Conservation (phyloP, 129 eudicot genomes). For the Centella asiatica region DNA sequence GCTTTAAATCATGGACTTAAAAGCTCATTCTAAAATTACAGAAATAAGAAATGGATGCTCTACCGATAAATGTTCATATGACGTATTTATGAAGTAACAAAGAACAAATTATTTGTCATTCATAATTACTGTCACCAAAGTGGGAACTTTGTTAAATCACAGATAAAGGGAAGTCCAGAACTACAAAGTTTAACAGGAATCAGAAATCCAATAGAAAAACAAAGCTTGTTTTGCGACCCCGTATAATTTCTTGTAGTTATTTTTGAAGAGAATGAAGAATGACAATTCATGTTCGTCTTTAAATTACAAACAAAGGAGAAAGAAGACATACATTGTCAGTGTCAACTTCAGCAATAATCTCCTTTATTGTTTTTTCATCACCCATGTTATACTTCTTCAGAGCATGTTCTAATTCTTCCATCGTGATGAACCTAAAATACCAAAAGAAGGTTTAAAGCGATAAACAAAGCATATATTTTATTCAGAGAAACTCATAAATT, state of each 20-base stretch:
- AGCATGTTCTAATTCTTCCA: slow-evolving; percentile 93
- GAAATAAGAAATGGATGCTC: no score
- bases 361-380: slow-evolving; percentile 84
- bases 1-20: no score
- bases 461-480: background rate
- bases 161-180: no score
- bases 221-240: no score
- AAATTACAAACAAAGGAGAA: background rate
- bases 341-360: slow-evolving; percentile 94
- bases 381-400: slow-evolving; percentile 91
- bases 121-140: no score
- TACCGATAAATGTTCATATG: no score
- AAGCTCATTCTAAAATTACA: no score
- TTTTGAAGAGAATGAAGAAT: background rate
- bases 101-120: no score
- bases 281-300: background rate
- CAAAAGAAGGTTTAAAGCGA: slow-evolving; percentile 11
- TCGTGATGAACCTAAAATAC: slow-evolving; percentile 63
- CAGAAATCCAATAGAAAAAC: no score
- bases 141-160: no score
- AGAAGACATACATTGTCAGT: slow-evolving; percentile 65
- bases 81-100: no score
- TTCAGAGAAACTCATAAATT: background rate
- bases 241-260: background rate
- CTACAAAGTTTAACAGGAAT: no score